Evolutionary conservation across 768 basidiomycete species (phyloP).

Genomic region (Lactifluus rugatus): DNA sequence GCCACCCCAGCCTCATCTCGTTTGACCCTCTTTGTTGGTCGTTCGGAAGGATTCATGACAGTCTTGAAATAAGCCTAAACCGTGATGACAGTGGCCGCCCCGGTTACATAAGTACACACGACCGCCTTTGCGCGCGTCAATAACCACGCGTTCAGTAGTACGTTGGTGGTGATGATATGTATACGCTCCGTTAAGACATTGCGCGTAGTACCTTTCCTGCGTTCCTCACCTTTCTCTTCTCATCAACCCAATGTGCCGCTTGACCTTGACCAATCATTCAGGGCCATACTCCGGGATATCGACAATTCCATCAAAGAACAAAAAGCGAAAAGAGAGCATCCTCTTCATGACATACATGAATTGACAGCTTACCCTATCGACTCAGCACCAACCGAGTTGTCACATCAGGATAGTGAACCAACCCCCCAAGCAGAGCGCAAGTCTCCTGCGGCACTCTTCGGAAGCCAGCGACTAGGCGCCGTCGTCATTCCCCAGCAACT

Average conservation of each 20-base stretch:
- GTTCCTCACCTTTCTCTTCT: slow-evolving; percentile 25
- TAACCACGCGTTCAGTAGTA: not conserved
- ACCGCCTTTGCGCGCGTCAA: not conserved
- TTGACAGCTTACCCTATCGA: slow-evolving; percentile 42
- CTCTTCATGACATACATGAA: slow-evolving; percentile 33
- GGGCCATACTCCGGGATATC: slow-evolving; percentile 52
- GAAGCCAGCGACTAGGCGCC: slow-evolving; percentile 60
- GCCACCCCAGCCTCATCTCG: not conserved
- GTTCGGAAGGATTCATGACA: slow-evolving; percentile 13
- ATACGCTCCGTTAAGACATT: slow-evolving; percentile 3
- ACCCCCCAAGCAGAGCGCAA: slow-evolving; percentile 39
- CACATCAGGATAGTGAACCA: slow-evolving; percentile 27
- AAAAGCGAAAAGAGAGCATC: slow-evolving; percentile 20
- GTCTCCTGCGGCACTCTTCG: slow-evolving; percentile 77
- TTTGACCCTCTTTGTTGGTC: slow-evolving; percentile 21
- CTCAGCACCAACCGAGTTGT: slow-evolving; percentile 23
- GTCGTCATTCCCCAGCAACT: slow-evolving; percentile 68
- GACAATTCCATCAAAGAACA: slow-evolving; percentile 47
- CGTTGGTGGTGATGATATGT: slow-evolving; percentile 9
- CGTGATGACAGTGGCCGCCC: not conserved
- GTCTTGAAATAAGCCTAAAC: not conserved
- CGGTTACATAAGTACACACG: slow-evolving; percentile 14
- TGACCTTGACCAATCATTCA: slow-evolving; percentile 56
- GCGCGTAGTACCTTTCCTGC: not conserved
- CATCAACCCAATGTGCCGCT: slow-evolving; percentile 49